Conservation (phyloP, 345 rosid species). For the Leavenworthia alabamica region DNA sequence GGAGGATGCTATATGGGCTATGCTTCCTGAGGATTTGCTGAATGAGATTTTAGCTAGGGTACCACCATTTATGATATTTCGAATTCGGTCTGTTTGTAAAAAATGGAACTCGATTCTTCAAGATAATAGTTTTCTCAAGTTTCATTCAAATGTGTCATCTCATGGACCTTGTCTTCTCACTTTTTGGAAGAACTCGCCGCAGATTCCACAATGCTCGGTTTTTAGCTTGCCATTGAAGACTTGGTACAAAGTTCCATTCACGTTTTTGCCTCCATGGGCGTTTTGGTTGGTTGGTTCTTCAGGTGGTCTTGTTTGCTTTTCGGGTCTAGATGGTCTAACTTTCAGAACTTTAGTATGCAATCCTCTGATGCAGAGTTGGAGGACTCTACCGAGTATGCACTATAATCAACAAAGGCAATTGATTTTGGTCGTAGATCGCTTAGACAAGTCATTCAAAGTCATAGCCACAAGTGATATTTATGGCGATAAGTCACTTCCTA, state of each 20-base stretch:
- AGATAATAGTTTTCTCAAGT: constrained; percentile 77
- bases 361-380: constrained; percentile 83
- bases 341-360: constrained; percentile 82
- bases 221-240: constrained; percentile 85
- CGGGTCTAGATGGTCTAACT: constrained; percentile 79
- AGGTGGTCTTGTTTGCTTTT: constrained; percentile 84
- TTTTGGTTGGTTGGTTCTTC: constrained; percentile 93
- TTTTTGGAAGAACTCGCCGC: constrained; percentile 88
- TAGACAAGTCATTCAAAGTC: constrained; percentile 69
- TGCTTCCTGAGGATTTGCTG: constrained; percentile 92
- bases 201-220: constrained; percentile 76
- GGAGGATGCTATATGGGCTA: constrained; percentile 92
- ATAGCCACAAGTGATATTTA: constrained; percentile 85
- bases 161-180: constrained; percentile 92
- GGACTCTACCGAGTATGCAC: constrained; percentile 77
- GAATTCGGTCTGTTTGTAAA: constrained; percentile 78
- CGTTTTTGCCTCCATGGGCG: constrained; percentile 90
- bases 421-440: constrained; percentile 78
- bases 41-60: constrained; percentile 84
- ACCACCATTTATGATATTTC: constrained; percentile 89
- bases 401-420: constrained; percentile 81
- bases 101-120: constrained; percentile 91
- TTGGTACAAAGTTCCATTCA: constrained; percentile 87
- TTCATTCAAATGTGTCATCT: constrained; percentile 56
- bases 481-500: constrained; percentile 81